These are phyloP conservation scores for Geoglossum cookeanum DNA, from an alignment of 2,329 filamentous ascomycete genomes.

Conservation along the genomic window DNA sequence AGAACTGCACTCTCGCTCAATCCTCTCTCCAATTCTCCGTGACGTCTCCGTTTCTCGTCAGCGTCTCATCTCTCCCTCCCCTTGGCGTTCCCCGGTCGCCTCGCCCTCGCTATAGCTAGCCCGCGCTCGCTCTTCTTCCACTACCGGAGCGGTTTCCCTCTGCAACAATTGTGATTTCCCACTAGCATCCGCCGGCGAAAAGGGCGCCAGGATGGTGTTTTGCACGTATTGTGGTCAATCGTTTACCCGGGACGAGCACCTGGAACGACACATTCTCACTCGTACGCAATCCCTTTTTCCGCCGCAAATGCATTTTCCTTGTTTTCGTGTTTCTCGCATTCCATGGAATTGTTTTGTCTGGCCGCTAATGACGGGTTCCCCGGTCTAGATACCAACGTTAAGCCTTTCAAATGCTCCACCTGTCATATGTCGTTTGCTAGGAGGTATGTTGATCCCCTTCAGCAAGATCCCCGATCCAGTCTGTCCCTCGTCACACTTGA, in stretches of 20 bases:
- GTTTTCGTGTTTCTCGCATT: neutral
- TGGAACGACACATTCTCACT: conserved; percentile 32
- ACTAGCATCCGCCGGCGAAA: neutral
- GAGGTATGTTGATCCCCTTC: conserved; percentile 20
- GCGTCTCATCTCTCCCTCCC: neutral
- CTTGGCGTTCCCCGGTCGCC: neutral
- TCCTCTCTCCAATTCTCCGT: neutral
- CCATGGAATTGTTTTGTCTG: neutral
- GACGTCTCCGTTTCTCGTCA: too few species aligned
- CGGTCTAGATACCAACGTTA: conserved; percentile 31
- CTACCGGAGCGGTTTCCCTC: too few species aligned
- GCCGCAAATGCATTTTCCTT: neutral
- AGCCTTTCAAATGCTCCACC: conserved; percentile 34
- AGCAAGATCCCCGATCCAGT: neutral
- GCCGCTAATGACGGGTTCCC: conserved; percentile 5
- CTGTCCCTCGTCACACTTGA: conserved; percentile 1
- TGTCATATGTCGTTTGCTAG: conserved; percentile 35
- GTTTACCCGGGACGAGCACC: conserved; percentile 32
- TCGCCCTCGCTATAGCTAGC: neutral
- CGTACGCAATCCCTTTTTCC: conserved; percentile 19
- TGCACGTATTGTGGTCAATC: conserved; percentile 34
- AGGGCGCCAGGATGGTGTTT: conserved; percentile 24
- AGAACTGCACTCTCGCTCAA: neutral
- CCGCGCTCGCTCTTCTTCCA: neutral
- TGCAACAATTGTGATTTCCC: neutral